phyloP scores from a whole-genome alignment of 257 asterid species.

The Primulina eburnea region DNA sequence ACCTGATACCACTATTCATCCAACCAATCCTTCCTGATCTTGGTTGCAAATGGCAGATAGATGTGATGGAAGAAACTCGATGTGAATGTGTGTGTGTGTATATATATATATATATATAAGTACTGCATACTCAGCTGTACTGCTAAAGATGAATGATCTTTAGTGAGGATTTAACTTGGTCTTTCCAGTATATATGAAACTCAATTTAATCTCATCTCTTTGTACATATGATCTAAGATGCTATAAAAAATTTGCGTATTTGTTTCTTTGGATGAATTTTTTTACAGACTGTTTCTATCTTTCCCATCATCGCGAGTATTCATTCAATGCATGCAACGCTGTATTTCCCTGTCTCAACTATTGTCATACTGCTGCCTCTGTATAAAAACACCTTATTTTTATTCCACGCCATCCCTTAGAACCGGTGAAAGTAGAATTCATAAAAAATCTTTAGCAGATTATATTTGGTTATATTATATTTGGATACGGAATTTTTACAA shows the following conservation, averaged over 20 bases:
- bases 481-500: too few species aligned
- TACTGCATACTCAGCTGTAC: not conserved
- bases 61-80: slow-evolving; percentile 51
- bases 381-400: too few species aligned
- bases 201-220: slow-evolving; percentile 15
- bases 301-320: too few species aligned
- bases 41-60: slow-evolving; percentile 32
- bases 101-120: not conserved
- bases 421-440: too few species aligned
- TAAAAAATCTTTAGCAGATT: too few species aligned
- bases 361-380: too few species aligned
- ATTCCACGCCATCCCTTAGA: too few species aligned
- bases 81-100: slow-evolving; percentile 22
- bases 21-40: slow-evolving; percentile 56
- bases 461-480: too few species aligned
- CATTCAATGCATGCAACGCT: too few species aligned
- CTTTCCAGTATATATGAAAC: slow-evolving; percentile 26
- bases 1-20: slow-evolving; percentile 48
- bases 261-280: not conserved
- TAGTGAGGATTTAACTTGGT: slow-evolving; percentile 19
- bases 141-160: slow-evolving; percentile 15
- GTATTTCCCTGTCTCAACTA: too few species aligned
- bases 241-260: too few species aligned
- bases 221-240: slow-evolving; percentile 18
- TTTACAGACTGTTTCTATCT: not conserved